Evolutionary conservation across 2,329 filamentous ascomycete species (phyloP).

Genomic region (Aspergillus proliferans): DNA sequence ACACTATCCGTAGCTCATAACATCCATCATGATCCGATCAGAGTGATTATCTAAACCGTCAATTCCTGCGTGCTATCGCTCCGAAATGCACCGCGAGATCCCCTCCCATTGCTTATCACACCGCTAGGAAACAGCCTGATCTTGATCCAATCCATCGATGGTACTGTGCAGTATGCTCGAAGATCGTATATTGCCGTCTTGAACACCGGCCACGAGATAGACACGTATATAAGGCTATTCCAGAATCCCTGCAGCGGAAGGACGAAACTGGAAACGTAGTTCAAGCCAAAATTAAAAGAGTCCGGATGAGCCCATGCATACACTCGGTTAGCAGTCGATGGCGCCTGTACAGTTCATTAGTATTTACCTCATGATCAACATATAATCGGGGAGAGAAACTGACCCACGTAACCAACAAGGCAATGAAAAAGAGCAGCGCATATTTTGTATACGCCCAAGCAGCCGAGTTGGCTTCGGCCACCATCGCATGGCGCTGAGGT

Average conservation of each 20-base stretch:
- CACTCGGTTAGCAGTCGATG: slow-evolving; percentile 69
- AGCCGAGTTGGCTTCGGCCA: slow-evolving; percentile 29
- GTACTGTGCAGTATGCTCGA: no score
- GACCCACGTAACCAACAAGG: slow-evolving; percentile 39
- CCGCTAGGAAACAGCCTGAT: neutral
- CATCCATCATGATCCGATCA: neutral
- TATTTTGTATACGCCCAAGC: slow-evolving; percentile 36
- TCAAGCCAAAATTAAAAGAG: slow-evolving; percentile 52
- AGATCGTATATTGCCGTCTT: slow-evolving; percentile 23
- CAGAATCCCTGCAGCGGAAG: slow-evolving; percentile 78
- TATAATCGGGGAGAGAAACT: slow-evolving; percentile 1
- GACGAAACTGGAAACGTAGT: slow-evolving; percentile 66
- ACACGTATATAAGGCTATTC: slow-evolving; percentile 72
- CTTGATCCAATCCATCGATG: neutral
- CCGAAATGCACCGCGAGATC: slow-evolving; percentile 1
- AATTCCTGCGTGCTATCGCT: slow-evolving; percentile 9
- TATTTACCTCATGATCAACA: neutral
- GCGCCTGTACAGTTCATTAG: slow-evolving; percentile 40
- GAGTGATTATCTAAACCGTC: slow-evolving; percentile 4
- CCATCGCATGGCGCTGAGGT: slow-evolving; percentile 11
- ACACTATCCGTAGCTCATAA: neutral
- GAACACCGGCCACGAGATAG: slow-evolving; percentile 62
- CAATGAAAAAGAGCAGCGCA: slow-evolving; percentile 36
- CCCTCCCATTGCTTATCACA: neutral
- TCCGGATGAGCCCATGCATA: slow-evolving; percentile 59